Evolutionary conservation across 1,284 basidiomycete genomes (phyloP), one percentile per base, ranked within the genome.

Genomic region (Flammula alnicola): DNA sequence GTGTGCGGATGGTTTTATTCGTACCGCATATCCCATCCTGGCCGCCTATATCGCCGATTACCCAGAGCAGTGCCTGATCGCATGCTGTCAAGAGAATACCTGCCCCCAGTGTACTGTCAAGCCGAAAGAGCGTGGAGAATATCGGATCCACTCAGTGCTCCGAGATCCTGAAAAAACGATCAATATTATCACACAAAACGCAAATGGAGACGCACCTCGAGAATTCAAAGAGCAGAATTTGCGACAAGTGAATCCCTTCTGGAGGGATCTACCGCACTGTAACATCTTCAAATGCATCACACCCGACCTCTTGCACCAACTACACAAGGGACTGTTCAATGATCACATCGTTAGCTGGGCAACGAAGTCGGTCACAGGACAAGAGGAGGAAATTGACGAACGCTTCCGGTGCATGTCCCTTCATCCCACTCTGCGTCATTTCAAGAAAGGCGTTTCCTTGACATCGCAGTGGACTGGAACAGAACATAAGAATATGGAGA

Each of bases 41-140:
- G 70, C 70, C 0, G 67, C 66, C 0, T 75, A 75, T 48, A 57
- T 76, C 12, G 68, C 70, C 5, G 72, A 78, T 49, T 71, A 72
- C 44, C 76, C 74, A 0, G 75, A 79, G 55, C 76, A 77, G 37
- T 70, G 65, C 36, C 56, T 71, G 1, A 56, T 71, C 0, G 56
- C 60, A 0, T 65, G 66, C 35, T 65, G 62, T 49, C 61, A 54
- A 37, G 63, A 71, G 42, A 68, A 61, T 42, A 47, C 48, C 3
- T 70, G n/a, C n/a, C n/a, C n/a, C n/a, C n/a, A n/a, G n/a, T n/a
- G n/a, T n/a, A n/a, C n/a, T n/a, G n/a, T n/a, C n/a, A n/a, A n/a
- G n/a, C n/a, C n/a, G n/a, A n/a, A n/a, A n/a, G n/a, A n/a, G n/a
- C n/a, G n/a, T n/a, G n/a, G n/a, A n/a, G n/a, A n/a, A n/a, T n/a